These are phyloP conservation scores for Aquilaria sinensis DNA, from an alignment of 345 rosid species.

Conservation along the genomic window DNA sequence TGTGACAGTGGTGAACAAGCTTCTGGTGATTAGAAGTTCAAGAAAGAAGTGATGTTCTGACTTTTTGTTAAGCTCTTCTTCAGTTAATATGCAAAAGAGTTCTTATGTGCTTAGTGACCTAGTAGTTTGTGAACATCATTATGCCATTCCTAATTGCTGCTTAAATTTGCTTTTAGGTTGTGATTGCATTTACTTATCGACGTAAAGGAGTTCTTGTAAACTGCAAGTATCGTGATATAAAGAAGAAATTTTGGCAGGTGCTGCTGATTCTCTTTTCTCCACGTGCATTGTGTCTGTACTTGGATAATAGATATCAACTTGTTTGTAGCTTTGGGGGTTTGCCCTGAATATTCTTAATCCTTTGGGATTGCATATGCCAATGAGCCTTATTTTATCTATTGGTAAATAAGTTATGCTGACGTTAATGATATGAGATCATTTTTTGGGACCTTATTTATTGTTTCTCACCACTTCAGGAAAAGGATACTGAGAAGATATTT, in stretches of 20 bases:
- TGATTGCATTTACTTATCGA: slow-evolving; percentile 83
- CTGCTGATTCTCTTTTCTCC: slow-evolving; percentile 9
- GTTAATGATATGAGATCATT: not conserved
- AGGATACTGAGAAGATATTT: slow-evolving; percentile 61
- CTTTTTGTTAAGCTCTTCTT: slow-evolving; percentile 1
- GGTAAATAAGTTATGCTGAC: not conserved
- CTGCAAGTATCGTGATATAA: slow-evolving; percentile 80
- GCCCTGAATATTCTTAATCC: slow-evolving; percentile 1
- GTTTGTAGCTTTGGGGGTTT: not conserved
- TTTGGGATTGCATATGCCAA: slow-evolving; percentile 10
- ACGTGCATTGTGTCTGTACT: not conserved
- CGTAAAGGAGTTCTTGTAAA: slow-evolving; percentile 62
- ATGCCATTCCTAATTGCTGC: slow-evolving; percentile 13
- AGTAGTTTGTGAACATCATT: slow-evolving; percentile 2
- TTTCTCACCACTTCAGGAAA: slow-evolving; percentile 55
- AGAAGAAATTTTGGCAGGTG: slow-evolving; percentile 88
- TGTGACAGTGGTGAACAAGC: no score
- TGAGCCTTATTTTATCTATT: not conserved
- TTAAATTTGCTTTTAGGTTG: slow-evolving; percentile 45
- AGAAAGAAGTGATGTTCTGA: not conserved
- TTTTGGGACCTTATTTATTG: slow-evolving; percentile 4
- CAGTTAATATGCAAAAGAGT: not conserved
- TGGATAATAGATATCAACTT: not conserved
- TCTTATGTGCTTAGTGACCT: no score
- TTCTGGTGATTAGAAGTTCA: no score